Percentiles rank a stretch among this genome's conserved stretches.
These are phyloP conservation scores for Cercospora sp. DNA, from an alignment of 2,329 filamentous ascomycete species.

Conservation along the genomic window DNA sequence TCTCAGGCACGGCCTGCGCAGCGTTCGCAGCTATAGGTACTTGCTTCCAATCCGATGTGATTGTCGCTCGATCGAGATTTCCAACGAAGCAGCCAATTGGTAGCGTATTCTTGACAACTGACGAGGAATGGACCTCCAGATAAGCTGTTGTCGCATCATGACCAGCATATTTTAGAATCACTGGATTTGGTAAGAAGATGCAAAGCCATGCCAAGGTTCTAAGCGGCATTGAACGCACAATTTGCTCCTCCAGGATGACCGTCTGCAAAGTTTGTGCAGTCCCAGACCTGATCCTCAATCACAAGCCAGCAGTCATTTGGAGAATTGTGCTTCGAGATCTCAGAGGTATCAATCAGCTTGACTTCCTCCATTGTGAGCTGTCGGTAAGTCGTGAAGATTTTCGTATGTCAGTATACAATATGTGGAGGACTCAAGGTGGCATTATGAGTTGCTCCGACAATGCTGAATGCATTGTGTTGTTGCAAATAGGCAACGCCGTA, in stretches of 20 bases:
- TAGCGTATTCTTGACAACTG: constrained; percentile 43
- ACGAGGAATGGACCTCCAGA: constrained; percentile 52
- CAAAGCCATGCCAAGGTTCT: neutral
- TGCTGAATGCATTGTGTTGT: neutral
- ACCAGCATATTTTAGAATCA: constrained; percentile 54
- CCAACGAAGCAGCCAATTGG: constrained; percentile 44
- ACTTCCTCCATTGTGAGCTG: constrained; percentile 21
- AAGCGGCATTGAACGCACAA: constrained; percentile 38
- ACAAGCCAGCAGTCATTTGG: constrained; percentile 59
- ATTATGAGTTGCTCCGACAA: neutral
- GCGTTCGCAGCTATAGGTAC: constrained; percentile 15
- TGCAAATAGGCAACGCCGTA: neutral
- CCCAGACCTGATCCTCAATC: constrained; percentile 64
- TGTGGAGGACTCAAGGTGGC: neutral
- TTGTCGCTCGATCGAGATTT: constrained; percentile 32
- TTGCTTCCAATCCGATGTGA: constrained; percentile 23
- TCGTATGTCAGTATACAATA: neutral
- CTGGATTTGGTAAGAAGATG: constrained; percentile 27
- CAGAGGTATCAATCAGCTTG: constrained; percentile 20
- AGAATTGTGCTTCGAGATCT: constrained; percentile 28
- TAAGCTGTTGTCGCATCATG: constrained; percentile 56
- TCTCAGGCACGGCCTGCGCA: constrained; percentile 23
- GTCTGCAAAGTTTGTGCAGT: constrained; percentile 63
- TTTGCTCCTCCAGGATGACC: constrained; percentile 59
- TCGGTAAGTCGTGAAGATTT: neutral